phyloP scores from a whole-genome alignment of 2,329 filamentous ascomycete genomes.

The Ilyonectria robusta region DNA sequence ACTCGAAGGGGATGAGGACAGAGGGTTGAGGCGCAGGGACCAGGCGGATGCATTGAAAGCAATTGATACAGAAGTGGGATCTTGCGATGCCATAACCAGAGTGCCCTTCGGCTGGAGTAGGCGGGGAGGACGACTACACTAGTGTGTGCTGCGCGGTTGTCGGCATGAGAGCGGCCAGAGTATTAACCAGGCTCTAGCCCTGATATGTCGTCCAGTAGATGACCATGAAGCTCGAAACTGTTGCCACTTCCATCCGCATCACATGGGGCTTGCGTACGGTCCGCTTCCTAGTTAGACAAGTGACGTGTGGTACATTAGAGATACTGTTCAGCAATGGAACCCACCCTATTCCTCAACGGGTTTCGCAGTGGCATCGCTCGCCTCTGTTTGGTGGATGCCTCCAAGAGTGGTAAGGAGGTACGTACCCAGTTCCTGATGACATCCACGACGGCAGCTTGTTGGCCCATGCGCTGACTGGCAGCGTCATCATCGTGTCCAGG shows the following conservation, averaged over 20 bases:
- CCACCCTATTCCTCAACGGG: neutral
- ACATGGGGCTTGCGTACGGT: no score
- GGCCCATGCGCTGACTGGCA: slow-evolving; percentile 19
- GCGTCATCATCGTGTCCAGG: slow-evolving; percentile 25
- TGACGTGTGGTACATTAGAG: neutral
- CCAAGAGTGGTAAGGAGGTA: neutral
- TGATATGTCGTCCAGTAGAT: neutral
- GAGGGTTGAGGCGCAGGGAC: neutral
- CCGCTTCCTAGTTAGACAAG: neutral
- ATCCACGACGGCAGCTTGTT: slow-evolving; percentile 1
- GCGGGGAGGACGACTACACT: neutral
- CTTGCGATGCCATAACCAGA: neutral
- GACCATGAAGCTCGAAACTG: neutral
- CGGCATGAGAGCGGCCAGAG: neutral
- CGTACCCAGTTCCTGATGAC: neutral
- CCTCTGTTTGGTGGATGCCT: slow-evolving; percentile 1
- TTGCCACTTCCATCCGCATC: neutral
- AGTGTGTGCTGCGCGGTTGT: neutral
- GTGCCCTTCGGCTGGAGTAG: neutral
- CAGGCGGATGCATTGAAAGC: neutral
- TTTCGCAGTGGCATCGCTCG: neutral
- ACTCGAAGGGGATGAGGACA: slow-evolving; percentile 26
- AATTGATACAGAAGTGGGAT: neutral
- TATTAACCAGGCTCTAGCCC: neutral
- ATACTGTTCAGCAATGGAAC: neutral